A percentile compares a stretch with the other conserved stretches of the same genome.
Evolutionary conservation across 2,329 filamentous ascomycete genomes (phyloP).

Genomic region (Phialocephala subalpina): DNA sequence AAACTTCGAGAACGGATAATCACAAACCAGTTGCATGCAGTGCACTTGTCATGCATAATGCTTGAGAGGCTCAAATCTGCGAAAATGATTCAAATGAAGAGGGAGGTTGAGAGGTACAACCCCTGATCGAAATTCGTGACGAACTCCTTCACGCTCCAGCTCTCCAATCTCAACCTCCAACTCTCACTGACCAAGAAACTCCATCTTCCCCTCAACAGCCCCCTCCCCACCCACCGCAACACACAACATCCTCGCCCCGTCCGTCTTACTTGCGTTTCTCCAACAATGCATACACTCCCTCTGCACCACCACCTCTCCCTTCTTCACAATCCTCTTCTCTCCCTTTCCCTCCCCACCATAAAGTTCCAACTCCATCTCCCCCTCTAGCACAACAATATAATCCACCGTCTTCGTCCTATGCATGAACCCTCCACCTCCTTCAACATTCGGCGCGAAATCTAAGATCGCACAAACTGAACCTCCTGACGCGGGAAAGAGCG

Average conservation of each 20-base stretch:
- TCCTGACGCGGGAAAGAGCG: conserved; percentile 23
- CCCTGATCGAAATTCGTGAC: too few species aligned
- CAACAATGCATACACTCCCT: conserved; percentile 52
- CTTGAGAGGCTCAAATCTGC: too few species aligned
- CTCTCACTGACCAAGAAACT: conserved; percentile 11
- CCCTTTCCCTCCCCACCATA: conserved; percentile 43
- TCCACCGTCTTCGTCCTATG: conserved; percentile 52
- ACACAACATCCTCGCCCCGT: conserved; percentile 26
- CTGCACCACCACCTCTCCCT: conserved; percentile 50
- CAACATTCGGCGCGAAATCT: conserved; percentile 26
- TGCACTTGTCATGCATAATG: too few species aligned
- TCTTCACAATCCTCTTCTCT: conserved; percentile 46
- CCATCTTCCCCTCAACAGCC: conserved; percentile 27
- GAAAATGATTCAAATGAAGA: too few species aligned
- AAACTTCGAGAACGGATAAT: too few species aligned
- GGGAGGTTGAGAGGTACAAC: too few species aligned
- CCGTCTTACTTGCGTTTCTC: conserved; percentile 39
- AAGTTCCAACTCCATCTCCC: conserved; percentile 48
- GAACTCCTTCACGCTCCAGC: too few species aligned
- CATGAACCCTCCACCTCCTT: conserved; percentile 39
- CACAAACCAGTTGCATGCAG: too few species aligned
- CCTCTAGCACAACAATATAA: conserved; percentile 48
- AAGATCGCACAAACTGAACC: conserved; percentile 3
- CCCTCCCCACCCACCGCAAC: conserved; percentile 26
- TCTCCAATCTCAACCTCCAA: too few species aligned